Percentiles rank a stretch among this genome's conserved stretches.
Evolutionary conservation across 495 filamentous ascomycete species (phyloP).

Genomic region (Penicillium cosmopolitanum): DNA sequence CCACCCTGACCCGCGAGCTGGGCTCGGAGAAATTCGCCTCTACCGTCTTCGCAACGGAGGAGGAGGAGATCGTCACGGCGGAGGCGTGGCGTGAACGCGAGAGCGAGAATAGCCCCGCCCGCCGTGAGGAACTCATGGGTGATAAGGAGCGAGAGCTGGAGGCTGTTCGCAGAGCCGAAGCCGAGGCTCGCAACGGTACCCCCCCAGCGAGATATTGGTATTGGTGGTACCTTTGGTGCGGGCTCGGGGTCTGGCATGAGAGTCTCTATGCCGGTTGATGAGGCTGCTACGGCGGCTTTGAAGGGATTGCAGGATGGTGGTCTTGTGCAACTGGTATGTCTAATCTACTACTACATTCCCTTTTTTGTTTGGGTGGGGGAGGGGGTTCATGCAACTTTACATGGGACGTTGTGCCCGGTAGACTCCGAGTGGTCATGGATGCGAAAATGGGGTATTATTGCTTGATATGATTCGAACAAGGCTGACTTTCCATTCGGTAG

Average conservation of each 20-base stretch:
- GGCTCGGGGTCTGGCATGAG: slow-evolving; percentile 58
- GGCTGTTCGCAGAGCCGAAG: slow-evolving; percentile 79
- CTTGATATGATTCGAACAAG: slow-evolving; percentile 27
- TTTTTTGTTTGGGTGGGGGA: not conserved
- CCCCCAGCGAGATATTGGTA: slow-evolving; percentile 56
- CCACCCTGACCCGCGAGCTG: slow-evolving; percentile 82
- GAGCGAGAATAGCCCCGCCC: slow-evolving; percentile 48
- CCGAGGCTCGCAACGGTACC: slow-evolving; percentile 75
- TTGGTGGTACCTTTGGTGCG: slow-evolving; percentile 60
- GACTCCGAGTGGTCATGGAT: slow-evolving; percentile 3
- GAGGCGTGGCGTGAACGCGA: slow-evolving; percentile 80
- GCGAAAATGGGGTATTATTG: slow-evolving; percentile 2
- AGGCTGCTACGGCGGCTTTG: slow-evolving; percentile 69
- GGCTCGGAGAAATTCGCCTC: slow-evolving; percentile 87
- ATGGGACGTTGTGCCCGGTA: not conserved
- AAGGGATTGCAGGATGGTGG: slow-evolving; percentile 58
- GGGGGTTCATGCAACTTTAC: not conserved
- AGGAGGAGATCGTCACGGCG: slow-evolving; percentile 65
- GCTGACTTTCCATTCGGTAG: slow-evolving; percentile 31
- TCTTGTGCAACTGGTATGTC: slow-evolving; percentile 82
- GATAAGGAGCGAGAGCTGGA: slow-evolving; percentile 83
- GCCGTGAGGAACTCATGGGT: slow-evolving; percentile 71
- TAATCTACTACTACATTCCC: slow-evolving; percentile 7
- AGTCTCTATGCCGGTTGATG: slow-evolving; percentile 67
- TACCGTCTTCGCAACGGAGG: slow-evolving; percentile 74